Base-by-base conservation (phyloP, 108 stramenopile species). In the Cylindrotheca fusiformis region DNA sequence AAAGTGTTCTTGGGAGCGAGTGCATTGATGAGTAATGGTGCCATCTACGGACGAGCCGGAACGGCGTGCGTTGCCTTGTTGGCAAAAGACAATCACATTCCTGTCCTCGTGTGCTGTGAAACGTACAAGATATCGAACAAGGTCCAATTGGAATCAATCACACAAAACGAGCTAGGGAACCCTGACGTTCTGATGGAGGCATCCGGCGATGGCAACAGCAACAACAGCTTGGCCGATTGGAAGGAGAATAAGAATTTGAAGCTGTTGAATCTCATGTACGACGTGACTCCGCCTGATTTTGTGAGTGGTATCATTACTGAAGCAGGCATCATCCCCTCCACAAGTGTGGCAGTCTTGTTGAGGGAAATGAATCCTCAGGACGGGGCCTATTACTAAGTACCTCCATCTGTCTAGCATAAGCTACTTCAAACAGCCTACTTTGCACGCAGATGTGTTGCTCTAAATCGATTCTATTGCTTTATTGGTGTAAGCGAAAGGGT, bases 101-200 rank as follows among this genome's bases (percentile, higher is more conserved):
- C 99, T 5, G 97, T 98, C 4, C 76, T 99, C 52, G 93, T 99
- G 23, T 95, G 93, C 56, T 94, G 96, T 64, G 99, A 99, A 86
- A 93, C 97, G 5, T 98, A 99, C 91, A 99, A 99, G 76, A 98
- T 98, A 63, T 95, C 91, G 51, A 97, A 97, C 55, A 81, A 89
- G 28, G 95, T 99, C 0, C 97, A 98, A 63, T 72, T 99, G 41
- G 99, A 99, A 65, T 83, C 85, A 47, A 95, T 98, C 51, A 95
- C 94, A 0, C 75, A 81, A 51, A 99, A 99, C 69, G 99, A 99
- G 76, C 77, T 98, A 45, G 98, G 97, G 14, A 76, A 96, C 77
- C 94, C 97, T 12, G 88, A 74, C 23, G 90, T 86, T 18, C 71
- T 96, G 30, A 58, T 77, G 23, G 61, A 44, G n/a, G 28, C 68